Evolutionary conservation across 805 yeast species (phyloP).

Genomic region (Starmerella apis): DNA sequence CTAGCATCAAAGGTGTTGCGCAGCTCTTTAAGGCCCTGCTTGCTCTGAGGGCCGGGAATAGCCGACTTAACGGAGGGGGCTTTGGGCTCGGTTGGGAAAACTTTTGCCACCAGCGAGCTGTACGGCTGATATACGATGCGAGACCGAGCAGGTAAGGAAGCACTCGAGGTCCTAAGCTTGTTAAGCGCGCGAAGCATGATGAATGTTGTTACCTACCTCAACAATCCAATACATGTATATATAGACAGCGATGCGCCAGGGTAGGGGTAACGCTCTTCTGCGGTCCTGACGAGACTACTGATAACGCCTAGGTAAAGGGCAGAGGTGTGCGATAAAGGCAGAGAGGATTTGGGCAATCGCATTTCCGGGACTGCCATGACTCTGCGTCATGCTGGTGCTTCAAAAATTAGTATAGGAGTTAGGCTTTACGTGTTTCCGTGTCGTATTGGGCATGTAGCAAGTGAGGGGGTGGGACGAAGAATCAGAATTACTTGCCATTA

Average conservation of each 20-base stretch:
- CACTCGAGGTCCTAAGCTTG: not conserved
- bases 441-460: not conserved
- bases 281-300: not conserved
- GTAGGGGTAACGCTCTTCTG: not conserved
- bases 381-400: not conserved
- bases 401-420: not conserved
- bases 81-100: constrained; percentile 71
- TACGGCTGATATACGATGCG: not conserved
- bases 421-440: not conserved
- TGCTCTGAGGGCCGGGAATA: constrained; percentile 70
- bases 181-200: constrained; percentile 1
- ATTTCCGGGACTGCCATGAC: not conserved
- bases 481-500: not conserved
- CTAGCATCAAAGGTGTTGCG: constrained; percentile 57
- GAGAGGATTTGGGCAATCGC: not conserved
- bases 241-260: not conserved
- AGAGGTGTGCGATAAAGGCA: not conserved
- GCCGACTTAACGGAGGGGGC: constrained; percentile 53
- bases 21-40: constrained; percentile 43
- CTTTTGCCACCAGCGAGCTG: constrained; percentile 25
- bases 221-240: not conserved
- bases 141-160: not conserved
- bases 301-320: constrained; percentile 2
- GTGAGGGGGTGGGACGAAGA: constrained; percentile 7
- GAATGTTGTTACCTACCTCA: not conserved